A percentile compares a stretch with the other conserved stretches of the same genome.
These are phyloP conservation scores for Boletus reticuloceps DNA, from an alignment of 768 basidiomycete species.

Conservation along the genomic window DNA sequence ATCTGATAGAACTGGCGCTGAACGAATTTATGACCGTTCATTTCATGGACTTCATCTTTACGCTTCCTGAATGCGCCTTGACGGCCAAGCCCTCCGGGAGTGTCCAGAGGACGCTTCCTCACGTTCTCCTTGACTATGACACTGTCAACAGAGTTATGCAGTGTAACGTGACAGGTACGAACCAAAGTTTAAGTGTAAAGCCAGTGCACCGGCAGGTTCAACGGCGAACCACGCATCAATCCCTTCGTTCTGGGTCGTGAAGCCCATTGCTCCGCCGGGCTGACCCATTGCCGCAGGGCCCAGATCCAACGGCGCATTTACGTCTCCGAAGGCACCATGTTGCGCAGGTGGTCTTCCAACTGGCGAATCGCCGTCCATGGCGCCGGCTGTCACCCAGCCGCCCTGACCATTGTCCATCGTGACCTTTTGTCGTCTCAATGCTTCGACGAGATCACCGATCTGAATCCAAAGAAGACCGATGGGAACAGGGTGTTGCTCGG, in stretches of 20 bases:
- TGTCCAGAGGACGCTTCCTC: slow-evolving; percentile 92
- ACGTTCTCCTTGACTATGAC: slow-evolving; percentile 93
- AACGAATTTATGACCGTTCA: slow-evolving; percentile 99
- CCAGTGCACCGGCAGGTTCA: slow-evolving; percentile 94
- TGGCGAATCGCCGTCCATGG: slow-evolving; percentile 67
- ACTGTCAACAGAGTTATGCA: slow-evolving; percentile 1
- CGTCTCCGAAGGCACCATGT: slow-evolving; percentile 46
- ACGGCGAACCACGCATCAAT: slow-evolving; percentile 97
- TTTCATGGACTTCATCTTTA: slow-evolving; percentile 97
- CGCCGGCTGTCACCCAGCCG: slow-evolving; percentile 94
- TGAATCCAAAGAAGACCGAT: slow-evolving; percentile 95
- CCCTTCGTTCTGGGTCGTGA: slow-evolving; percentile 55
- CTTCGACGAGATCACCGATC: slow-evolving; percentile 92
- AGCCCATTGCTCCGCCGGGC: slow-evolving; percentile 27
- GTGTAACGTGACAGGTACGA: slow-evolving; percentile 31
- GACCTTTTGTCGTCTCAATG: slow-evolving; percentile 88
- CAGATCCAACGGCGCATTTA: slow-evolving; percentile 40
- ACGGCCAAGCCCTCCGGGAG: slow-evolving; percentile 87
- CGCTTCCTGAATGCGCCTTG: slow-evolving; percentile 98
- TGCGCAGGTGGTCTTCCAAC: slow-evolving; percentile 49
- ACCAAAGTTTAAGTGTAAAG: slow-evolving; percentile 90
- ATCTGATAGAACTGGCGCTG: slow-evolving; percentile 98
- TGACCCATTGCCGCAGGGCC: slow-evolving; percentile 29
- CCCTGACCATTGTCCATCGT: slow-evolving; percentile 82
- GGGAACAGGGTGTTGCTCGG: slow-evolving; percentile 77